Base-by-base conservation (phyloP, 345 rosid genomes). In the Clarkia xantiana region DNA sequence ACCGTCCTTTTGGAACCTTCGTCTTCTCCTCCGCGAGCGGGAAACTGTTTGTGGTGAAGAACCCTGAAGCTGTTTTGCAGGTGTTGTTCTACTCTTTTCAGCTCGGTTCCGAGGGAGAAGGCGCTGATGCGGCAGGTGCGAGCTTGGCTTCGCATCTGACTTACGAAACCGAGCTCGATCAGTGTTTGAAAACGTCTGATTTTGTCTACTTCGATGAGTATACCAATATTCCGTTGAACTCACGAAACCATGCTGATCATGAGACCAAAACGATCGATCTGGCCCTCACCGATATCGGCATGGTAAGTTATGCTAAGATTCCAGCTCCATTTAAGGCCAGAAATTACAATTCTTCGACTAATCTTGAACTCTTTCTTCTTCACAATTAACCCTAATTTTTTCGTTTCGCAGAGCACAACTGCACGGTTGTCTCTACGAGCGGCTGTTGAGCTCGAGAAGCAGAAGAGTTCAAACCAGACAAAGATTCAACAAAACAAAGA, bases 1-100 rank as follows among this genome's bases (percentile, higher is more conserved):
- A 81, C 39, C 68, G 77, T 45, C 97, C 97, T 0, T 69, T 66
- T 17, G 95, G 97, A 23, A 86, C 75, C 12, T 83, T 67, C 45
- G 65, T 90, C 47, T 79, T 90, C 65, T 72, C 66, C 65, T 40
- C 78, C 4, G 80, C 68, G 49, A 54, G 65, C 22, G 63, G 58
- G 18, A 71, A 69, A 50, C 60, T 69, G 73, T 60, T 86, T 14
- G 61, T 66, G 1, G 54, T 76, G 61, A 71, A 46, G 62, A 86
- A 90, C 66, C 68, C 94, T 2, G 91, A 81, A 54, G 86, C 88
- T 22, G 56, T 81, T 62, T 75, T 86, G 52, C 95, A 90, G 57
- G 48, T 82, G 2, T 57, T 90, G 67, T 81, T 77, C 59, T 79
- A 81, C 62, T 62, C 91, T 50, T 68, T 56, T 51, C 95, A 83